These are phyloP conservation scores for Clavispora vitiphila DNA, from an alignment of 805 yeast species.

Conservation along the genomic window DNA sequence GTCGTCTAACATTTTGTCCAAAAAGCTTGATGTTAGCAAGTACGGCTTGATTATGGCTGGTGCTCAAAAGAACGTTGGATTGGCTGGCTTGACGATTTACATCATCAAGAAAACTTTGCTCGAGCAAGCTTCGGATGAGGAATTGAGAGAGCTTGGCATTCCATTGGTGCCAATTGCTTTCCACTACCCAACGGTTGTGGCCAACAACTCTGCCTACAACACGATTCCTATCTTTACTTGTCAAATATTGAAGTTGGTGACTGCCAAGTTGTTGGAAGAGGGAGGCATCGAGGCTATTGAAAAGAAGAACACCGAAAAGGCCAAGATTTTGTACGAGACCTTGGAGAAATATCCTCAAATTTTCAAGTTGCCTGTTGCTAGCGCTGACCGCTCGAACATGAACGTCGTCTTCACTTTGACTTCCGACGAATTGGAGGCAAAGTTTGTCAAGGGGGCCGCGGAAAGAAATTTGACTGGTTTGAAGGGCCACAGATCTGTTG, in stretches of 20 bases:
- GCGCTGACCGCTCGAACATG: constrained; percentile 73
- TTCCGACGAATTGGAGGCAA: constrained; percentile 57
- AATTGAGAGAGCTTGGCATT: constrained; percentile 52
- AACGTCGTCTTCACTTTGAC: constrained; percentile 84
- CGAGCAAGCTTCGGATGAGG: constrained; percentile 59
- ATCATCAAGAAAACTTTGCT: constrained; percentile 80
- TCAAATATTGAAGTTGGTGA: constrained; percentile 77
- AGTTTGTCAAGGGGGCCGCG: constrained; percentile 67
- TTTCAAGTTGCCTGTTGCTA: constrained; percentile 62
- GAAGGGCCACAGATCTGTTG: constrained; percentile 95
- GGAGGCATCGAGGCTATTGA: constrained; percentile 76
- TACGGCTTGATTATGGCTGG: constrained; percentile 94
- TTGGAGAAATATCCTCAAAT: constrained; percentile 63
- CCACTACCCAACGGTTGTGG: constrained; percentile 80
- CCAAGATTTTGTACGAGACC: constrained; percentile 55
- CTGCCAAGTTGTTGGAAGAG: constrained; percentile 50
- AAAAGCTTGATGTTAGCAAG: constrained; percentile 72
- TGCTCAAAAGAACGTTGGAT: constrained; percentile 96
- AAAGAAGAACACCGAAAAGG: constrained; percentile 54
- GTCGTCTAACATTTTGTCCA: constrained; percentile 88
- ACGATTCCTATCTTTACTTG: constrained; percentile 93
- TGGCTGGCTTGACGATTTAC: constrained; percentile 91
- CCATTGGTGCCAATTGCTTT: constrained; percentile 87
- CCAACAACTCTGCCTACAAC: constrained; percentile 90
- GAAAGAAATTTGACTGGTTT: constrained; percentile 63